phyloP scores from a whole-genome alignment of 2,329 filamentous ascomycete species.

The Sarocladiaceae sp. region DNA sequence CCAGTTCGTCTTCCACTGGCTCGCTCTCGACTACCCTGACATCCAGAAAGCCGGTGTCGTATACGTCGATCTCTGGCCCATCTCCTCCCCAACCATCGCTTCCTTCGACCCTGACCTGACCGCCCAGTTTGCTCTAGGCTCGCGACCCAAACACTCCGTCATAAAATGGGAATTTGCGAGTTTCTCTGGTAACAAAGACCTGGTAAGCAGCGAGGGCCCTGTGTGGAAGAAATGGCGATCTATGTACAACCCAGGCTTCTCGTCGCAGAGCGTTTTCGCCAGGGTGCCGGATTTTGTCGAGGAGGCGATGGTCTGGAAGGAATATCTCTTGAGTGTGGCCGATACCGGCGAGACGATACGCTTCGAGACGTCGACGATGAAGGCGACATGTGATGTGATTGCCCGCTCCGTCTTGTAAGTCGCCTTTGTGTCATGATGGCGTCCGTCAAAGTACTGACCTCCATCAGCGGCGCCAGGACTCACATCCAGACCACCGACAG shows the following conservation, averaged over 20 bases:
- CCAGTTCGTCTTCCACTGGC: background rate
- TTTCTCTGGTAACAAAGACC: constrained; percentile 15
- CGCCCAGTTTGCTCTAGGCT: constrained; percentile 17
- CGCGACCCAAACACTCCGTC: constrained; percentile 15
- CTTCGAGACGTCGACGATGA: constrained; percentile 14
- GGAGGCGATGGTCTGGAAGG: constrained; percentile 18
- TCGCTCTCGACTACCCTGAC: constrained; percentile 12
- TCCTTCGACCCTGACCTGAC: constrained; percentile 19
- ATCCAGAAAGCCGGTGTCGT: constrained; percentile 17
- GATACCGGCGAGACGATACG: constrained; percentile 11
- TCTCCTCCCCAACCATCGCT: constrained; percentile 18
- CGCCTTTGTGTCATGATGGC: too few species aligned
- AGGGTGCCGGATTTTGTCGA: constrained; percentile 17
- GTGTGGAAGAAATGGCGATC: constrained; percentile 20
- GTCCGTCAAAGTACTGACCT: too few species aligned
- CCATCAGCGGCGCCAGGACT: background rate
- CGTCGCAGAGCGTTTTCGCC: constrained; percentile 16
- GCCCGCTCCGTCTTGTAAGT: constrained; percentile 15
- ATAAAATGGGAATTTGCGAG: constrained; percentile 10
- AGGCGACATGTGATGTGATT: constrained; percentile 17
- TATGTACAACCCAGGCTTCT: constrained; percentile 19
- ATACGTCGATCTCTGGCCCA: constrained; percentile 23
- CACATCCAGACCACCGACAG: background rate
- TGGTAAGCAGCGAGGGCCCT: constrained; percentile 17
- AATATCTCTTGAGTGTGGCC: constrained; percentile 10